Percentiles rank a stretch among this genome's conserved stretches.
Evolutionary conservation across 129 eudicot species (phyloP).

Genomic region (Flaveria linearis): DNA sequence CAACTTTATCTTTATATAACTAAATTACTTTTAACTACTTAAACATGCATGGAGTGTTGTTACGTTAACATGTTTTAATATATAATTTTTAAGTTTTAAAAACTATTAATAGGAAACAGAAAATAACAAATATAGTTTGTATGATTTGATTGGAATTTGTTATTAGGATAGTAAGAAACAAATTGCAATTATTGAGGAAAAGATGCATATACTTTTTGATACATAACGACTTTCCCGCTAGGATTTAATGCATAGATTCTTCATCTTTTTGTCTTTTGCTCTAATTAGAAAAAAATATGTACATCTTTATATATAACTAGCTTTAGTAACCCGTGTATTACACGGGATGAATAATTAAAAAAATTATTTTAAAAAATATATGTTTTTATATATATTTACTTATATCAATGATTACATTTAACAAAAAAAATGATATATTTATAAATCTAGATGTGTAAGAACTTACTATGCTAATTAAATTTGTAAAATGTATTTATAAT

Average conservation of each 20-base stretch:
- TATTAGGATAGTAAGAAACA: neutral
- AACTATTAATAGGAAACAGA: neutral
- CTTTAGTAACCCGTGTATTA: too few relatives aligned
- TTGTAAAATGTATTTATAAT: too few relatives aligned
- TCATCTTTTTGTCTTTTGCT: neutral
- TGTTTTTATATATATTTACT: too few relatives aligned
- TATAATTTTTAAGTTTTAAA: neutral
- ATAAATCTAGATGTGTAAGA: too few relatives aligned
- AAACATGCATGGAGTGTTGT: neutral
- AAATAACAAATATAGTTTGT: neutral
- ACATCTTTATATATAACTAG: too few relatives aligned
- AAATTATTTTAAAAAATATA: too few relatives aligned
- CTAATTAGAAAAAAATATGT: neutral
- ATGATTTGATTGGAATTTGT: neutral
- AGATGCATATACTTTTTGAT: constrained; percentile 8
- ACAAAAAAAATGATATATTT: too few relatives aligned
- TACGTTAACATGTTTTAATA: neutral
- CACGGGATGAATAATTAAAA: too few relatives aligned
- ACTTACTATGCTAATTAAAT: too few relatives aligned
- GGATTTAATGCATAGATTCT: neutral
- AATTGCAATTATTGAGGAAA: neutral
- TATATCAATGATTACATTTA: too few relatives aligned
- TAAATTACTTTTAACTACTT: neutral
- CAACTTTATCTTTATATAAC: too few relatives aligned
- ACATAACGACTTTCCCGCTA: neutral